Conservation (phyloP, 164 flowering plant genomes). For the Aristolochia fimbriata region DNA sequence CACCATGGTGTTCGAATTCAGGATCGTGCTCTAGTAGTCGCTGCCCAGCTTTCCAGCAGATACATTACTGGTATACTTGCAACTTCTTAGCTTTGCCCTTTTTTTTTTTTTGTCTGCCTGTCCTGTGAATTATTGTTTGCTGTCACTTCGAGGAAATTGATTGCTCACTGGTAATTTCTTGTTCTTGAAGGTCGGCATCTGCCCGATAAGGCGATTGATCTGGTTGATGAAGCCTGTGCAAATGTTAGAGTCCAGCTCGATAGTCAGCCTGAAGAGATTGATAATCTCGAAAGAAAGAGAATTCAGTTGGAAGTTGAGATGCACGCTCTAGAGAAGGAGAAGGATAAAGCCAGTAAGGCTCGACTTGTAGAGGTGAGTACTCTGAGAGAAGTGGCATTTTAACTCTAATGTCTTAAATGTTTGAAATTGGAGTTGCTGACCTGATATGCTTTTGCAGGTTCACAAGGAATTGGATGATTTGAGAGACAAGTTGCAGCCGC, state of each 20-base stretch:
- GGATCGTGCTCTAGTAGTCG: constrained; percentile 68
- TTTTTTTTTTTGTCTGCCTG: not conserved
- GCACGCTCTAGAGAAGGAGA: constrained; percentile 87
- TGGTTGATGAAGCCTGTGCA: constrained; percentile 94
- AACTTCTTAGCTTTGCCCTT: not conserved
- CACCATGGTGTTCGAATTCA: constrained; percentile 84
- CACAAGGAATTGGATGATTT: constrained; percentile 72
- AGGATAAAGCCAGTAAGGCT: constrained; percentile 88
- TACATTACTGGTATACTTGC: constrained; percentile 54
- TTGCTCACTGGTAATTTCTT: too few species aligned
- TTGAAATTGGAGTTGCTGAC: too few species aligned
- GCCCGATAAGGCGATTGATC: constrained; percentile 88
- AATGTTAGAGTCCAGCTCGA: constrained; percentile 91
- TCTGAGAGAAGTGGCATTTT: not conserved
- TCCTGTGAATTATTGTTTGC: not conserved
- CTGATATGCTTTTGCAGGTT: constrained; percentile 25
- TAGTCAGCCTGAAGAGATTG: constrained; percentile 88
- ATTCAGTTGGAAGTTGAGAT: constrained; percentile 75
- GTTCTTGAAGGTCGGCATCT: constrained; percentile 49
- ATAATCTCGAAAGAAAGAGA: constrained; percentile 69
- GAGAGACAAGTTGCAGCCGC: constrained; percentile 73
- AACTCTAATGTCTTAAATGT: too few species aligned
- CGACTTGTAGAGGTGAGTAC: constrained; percentile 60
- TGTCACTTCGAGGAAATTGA: too few species aligned
- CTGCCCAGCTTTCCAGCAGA: constrained; percentile 59